Conservation (phyloP, 176 grass and related monocot genomes). For the Ensete glaucum region DNA sequence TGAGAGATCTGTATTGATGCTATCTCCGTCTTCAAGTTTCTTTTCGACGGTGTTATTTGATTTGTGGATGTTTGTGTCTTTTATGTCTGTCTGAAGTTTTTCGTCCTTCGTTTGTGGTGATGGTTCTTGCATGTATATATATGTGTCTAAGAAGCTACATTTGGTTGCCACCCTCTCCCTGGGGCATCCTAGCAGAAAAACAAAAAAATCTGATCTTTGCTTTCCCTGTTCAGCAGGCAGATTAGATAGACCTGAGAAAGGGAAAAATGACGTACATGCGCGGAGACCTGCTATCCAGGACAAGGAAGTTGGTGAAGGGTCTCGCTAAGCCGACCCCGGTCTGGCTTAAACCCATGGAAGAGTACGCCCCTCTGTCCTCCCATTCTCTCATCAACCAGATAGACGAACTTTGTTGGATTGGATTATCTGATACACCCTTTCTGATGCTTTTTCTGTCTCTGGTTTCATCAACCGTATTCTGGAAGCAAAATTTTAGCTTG, state of each 20-base stretch:
- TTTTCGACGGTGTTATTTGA: no score
- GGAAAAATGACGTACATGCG: constrained; percentile 76
- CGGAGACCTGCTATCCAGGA: constrained; percentile 52
- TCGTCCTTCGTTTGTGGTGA: not conserved
- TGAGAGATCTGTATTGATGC: no score
- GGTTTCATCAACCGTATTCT: no score
- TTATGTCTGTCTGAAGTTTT: not conserved
- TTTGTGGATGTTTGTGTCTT: not conserved
- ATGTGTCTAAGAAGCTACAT: not conserved
- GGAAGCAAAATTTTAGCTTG: not conserved
- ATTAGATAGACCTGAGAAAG: not conserved
- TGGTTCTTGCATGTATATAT: not conserved
- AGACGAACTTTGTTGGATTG: not conserved
- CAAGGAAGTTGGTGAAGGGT: constrained; percentile 75
- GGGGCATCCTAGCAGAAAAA: no score
- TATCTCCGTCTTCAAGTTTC: no score
- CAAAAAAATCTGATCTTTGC: no score
- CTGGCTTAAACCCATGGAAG: constrained; percentile 95
- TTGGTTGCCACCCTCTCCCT: no score
- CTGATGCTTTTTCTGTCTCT: not conserved
- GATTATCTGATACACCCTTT: not conserved
- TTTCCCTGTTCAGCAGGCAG: not conserved
- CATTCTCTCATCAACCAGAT: not conserved
- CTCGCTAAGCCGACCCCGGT: constrained; percentile 43
- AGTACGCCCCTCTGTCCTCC: constrained; percentile 20